A percentile compares a stretch with the other conserved stretches of the same genome.
These are phyloP conservation scores for Eremochloa ophiuroides DNA, from an alignment of 176 grass and related monocot species.

Conservation along the genomic window DNA sequence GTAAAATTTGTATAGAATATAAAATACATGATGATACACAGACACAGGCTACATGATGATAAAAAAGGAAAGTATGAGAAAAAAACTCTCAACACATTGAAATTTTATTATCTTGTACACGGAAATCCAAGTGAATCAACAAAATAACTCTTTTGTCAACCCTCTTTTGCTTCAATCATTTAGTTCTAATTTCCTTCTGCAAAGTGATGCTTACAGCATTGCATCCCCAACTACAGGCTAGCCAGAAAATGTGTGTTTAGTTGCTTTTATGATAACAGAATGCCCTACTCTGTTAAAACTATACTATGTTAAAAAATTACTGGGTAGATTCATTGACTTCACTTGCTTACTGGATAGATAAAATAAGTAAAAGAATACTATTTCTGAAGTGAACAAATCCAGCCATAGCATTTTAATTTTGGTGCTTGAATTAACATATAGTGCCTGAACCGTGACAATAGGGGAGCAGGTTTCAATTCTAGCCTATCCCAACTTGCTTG, in stretches of 20 bases:
- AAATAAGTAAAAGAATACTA: not conserved
- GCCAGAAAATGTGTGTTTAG: not conserved
- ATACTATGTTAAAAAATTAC: not conserved
- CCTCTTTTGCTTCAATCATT: not conserved
- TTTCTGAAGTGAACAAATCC: not conserved
- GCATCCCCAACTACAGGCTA: not conserved
- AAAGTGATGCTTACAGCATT: not conserved
- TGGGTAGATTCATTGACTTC: not conserved
- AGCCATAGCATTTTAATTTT: not conserved
- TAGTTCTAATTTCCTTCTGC: not conserved
- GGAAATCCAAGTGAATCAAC: not conserved
- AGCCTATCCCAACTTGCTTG: no score
- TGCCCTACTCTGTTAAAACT: not conserved
- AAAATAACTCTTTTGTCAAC: not conserved
- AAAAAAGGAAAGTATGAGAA: not conserved
- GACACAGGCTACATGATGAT: not conserved
- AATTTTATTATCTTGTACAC: not conserved
- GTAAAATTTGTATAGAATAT: not conserved
- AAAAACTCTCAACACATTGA: not conserved
- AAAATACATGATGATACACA: no score
- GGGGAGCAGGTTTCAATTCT: no score
- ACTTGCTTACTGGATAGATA: not conserved
- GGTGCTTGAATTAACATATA: no score
- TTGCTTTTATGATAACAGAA: not conserved
- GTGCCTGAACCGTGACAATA: no score